Percentiles rank a stretch among this genome's conserved stretches.
Conservation (phyloP, 2,329 filamentous ascomycete species). For the Teratosphaeria gauchensis region DNA sequence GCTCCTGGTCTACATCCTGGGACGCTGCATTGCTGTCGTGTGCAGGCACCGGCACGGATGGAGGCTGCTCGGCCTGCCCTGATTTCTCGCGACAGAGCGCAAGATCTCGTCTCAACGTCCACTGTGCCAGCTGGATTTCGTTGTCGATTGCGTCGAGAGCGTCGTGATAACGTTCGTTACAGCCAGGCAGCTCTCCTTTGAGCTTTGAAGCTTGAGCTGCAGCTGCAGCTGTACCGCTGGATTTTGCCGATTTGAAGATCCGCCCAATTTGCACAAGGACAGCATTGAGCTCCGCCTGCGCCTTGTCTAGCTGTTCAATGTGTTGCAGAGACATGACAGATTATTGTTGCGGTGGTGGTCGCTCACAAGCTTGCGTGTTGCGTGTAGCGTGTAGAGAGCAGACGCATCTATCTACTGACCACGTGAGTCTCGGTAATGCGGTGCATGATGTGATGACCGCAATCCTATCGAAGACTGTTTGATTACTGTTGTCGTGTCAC, state of each 20-base stretch:
- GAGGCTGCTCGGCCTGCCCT: slow-evolving; percentile 1
- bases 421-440: neutral
- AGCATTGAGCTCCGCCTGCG: neutral
- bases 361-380: neutral
- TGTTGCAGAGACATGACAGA: neutral
- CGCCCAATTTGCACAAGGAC: slow-evolving; percentile 36
- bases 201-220: slow-evolving; percentile 26
- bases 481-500: neutral
- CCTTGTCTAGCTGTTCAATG: neutral
- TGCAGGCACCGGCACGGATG: neutral
- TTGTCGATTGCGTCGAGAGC: slow-evolving; percentile 43
- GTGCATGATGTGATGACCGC: neutral
- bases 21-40: neutral
- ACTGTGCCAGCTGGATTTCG: slow-evolving; percentile 29
- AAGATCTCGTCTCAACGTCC: slow-evolving; percentile 27
- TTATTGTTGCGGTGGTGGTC: neutral
- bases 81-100: slow-evolving; percentile 20
- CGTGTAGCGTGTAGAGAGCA: neutral
- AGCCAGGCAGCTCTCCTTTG: slow-evolving; percentile 29
- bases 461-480: neutral
- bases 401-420: neutral
- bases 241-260: slow-evolving; percentile 34
- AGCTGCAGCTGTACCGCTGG: slow-evolving; percentile 14
- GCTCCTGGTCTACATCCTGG: neutral
- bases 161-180: slow-evolving; percentile 37